phyloP scores from a whole-genome alignment of 2,329 filamentous ascomycete genomes.

The Beauveria caledonica region DNA sequence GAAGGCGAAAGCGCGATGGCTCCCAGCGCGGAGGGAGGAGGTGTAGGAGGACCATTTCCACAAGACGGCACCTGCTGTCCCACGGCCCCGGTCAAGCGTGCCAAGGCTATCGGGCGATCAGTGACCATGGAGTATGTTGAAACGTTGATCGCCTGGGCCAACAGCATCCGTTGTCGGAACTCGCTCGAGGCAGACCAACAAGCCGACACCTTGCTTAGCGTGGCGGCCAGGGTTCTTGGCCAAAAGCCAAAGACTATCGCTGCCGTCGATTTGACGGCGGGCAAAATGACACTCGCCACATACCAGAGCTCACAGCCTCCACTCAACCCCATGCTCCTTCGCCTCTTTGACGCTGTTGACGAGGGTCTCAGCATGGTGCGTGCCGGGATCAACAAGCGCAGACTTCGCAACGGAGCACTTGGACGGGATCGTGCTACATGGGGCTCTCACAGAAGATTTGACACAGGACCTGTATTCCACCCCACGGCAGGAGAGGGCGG shows the following conservation, averaged over 20 bases:
- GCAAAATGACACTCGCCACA: slow-evolving; percentile 1
- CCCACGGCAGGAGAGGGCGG: not conserved
- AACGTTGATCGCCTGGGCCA: slow-evolving; percentile 2
- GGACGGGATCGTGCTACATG: slow-evolving; percentile 1
- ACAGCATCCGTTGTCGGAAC: slow-evolving; percentile 1
- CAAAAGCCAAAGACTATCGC: not conserved
- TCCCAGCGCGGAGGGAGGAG: not conserved
- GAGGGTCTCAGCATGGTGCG: not conserved
- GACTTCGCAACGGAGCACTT: not conserved
- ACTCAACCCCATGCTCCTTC: not conserved
- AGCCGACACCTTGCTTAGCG: not conserved
- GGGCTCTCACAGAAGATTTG: slow-evolving; percentile 5
- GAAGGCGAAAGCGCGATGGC: not conserved
- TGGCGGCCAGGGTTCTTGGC: not conserved
- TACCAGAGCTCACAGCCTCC: not conserved
- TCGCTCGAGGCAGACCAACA: slow-evolving; percentile 4
- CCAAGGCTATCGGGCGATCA: not conserved
- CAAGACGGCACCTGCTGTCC: slow-evolving; percentile 5
- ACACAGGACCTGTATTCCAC: not conserved
- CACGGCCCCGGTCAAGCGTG: not conserved
- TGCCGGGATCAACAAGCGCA: not conserved
- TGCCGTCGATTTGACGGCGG: not conserved
- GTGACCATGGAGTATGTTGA: slow-evolving; percentile 8
- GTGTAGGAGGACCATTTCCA: not conserved
- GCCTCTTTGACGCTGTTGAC: not conserved